These are phyloP conservation scores for Macrophomina pseudophaseolina DNA, from an alignment of 2,329 filamentous ascomycete species.

Conservation along the genomic window DNA sequence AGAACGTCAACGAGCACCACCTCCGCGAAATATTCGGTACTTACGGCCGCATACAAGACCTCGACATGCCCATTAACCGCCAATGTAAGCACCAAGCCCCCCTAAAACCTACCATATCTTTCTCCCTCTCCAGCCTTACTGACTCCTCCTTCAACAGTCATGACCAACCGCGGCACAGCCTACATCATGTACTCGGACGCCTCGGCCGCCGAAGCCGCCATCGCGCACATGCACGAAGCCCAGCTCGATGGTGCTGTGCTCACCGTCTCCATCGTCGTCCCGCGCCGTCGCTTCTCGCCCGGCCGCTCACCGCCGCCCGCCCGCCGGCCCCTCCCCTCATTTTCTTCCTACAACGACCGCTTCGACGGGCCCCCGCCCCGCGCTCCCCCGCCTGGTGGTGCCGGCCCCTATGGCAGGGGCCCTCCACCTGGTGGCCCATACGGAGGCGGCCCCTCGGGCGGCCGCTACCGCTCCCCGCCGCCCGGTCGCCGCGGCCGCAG, in stretches of 20 bases:
- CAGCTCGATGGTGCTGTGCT: slow-evolving; percentile 83
- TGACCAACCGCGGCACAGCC: slow-evolving; percentile 88
- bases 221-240: slow-evolving; percentile 98
- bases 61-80: slow-evolving; percentile 89
- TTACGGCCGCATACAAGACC: slow-evolving; percentile 83
- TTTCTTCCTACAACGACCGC: slow-evolving; percentile 30
- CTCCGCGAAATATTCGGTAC: slow-evolving; percentile 88
- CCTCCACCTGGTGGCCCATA: slow-evolving; percentile 52
- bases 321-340: slow-evolving; percentile 56
- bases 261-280: slow-evolving; percentile 86
- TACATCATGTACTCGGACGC: slow-evolving; percentile 85
- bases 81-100: slow-evolving; percentile 65
- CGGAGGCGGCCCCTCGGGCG: slow-evolving; percentile 29
- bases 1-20: slow-evolving; percentile 89
- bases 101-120: slow-evolving; percentile 55
- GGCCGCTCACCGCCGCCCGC: slow-evolving; percentile 72
- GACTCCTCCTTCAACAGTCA: slow-evolving; percentile 59
- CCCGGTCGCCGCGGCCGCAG: slow-evolving; percentile 3
- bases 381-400: slow-evolving; percentile 27
- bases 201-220: slow-evolving; percentile 82
- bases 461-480: slow-evolving; percentile 25
- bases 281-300: slow-evolving; percentile 76
- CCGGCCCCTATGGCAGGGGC: slow-evolving; percentile 28
- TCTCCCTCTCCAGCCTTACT: slow-evolving; percentile 10
- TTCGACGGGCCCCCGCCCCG: slow-evolving; percentile 34